phyloP scores from a whole-genome alignment of 495 filamentous ascomycete genomes.

The Hypoxylon perforatum region DNA sequence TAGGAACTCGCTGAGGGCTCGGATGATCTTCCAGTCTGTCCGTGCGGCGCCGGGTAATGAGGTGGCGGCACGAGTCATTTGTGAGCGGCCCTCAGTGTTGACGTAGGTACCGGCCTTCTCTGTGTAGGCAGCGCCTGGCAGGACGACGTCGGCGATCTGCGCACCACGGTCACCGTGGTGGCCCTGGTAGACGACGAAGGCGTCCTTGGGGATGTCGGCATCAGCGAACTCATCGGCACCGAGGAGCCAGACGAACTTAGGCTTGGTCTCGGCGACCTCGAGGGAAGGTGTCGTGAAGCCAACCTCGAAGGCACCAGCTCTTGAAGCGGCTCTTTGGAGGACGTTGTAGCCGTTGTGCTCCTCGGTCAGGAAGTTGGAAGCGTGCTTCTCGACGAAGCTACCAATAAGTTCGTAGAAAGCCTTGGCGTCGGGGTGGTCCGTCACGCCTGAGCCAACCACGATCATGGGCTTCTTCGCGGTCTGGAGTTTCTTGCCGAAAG shows the following conservation, averaged over 20 bases:
- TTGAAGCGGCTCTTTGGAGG: slow-evolving; percentile 90
- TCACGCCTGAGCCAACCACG: slow-evolving; percentile 87
- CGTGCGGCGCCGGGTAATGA: slow-evolving; percentile 86
- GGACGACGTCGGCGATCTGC: slow-evolving; percentile 90
- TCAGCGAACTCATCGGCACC: slow-evolving; percentile 90
- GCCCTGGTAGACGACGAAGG: slow-evolving; percentile 97
- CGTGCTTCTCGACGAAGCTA: slow-evolving; percentile 89
- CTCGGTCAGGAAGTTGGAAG: slow-evolving; percentile 82
- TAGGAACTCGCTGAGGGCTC: slow-evolving; percentile 91
- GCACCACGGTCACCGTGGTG: slow-evolving; percentile 96
- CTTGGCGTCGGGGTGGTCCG: slow-evolving; percentile 90
- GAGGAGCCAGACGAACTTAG: slow-evolving; percentile 96
- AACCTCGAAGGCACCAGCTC: slow-evolving; percentile 92
- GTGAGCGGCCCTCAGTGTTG: slow-evolving; percentile 96
- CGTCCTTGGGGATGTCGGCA: slow-evolving; percentile 87
- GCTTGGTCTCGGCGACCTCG: slow-evolving; percentile 78
- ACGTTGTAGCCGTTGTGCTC: slow-evolving; percentile 99
- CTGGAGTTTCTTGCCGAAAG: slow-evolving; percentile 90
- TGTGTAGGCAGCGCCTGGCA: slow-evolving; percentile 94
- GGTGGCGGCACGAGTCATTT: slow-evolving; percentile 89
- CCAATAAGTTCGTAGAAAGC: slow-evolving; percentile 91
- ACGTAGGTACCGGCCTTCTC: slow-evolving; percentile 97
- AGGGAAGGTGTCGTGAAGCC: slow-evolving; percentile 88
- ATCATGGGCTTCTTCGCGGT: slow-evolving; percentile 95
- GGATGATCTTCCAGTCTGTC: slow-evolving; percentile 98